phyloP scores from a whole-genome alignment of 495 filamentous ascomycete genomes.

The Penicillium macrosclerotiorum region DNA sequence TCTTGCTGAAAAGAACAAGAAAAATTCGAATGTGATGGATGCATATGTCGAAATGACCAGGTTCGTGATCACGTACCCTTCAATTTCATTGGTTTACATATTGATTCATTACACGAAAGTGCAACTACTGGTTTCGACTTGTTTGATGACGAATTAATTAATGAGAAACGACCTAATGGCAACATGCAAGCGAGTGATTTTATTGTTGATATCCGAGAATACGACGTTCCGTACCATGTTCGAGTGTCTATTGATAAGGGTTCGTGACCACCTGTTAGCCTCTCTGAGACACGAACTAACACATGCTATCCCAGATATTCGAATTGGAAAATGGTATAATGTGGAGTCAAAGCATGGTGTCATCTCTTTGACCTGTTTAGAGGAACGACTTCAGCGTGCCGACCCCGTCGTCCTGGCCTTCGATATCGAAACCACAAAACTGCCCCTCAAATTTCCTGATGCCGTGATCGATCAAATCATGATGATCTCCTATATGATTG shows the following conservation, averaged over 20 bases:
- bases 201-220: slow-evolving; percentile 98
- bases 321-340: slow-evolving; percentile 95
- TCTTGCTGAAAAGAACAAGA: slow-evolving; percentile 94
- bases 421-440: slow-evolving; percentile 97
- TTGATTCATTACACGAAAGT: slow-evolving; percentile 39
- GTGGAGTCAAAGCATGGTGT: slow-evolving; percentile 92
- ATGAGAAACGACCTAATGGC: slow-evolving; percentile 80
- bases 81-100: background rate
- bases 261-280: slow-evolving; percentile 32
- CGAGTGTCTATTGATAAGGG: slow-evolving; percentile 95
- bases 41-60: slow-evolving; percentile 94
- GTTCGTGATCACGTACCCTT: slow-evolving; percentile 47
- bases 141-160: slow-evolving; percentile 86
- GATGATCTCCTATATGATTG: slow-evolving; percentile 99
- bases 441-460: slow-evolving; percentile 98
- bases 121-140: slow-evolving; percentile 88
- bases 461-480: slow-evolving; percentile 94
- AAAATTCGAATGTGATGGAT: slow-evolving; percentile 92
- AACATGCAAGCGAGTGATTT: slow-evolving; percentile 91
- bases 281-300: slow-evolving; percentile 10
- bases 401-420: slow-evolving; percentile 96
- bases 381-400: slow-evolving; percentile 82
- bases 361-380: slow-evolving; percentile 75
- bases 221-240: slow-evolving; percentile 98
- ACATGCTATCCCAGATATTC: slow-evolving; percentile 62